These are phyloP conservation scores for Lolium rigidum DNA, from an alignment of 176 grass and related monocot species.

Conservation along the genomic window DNA sequence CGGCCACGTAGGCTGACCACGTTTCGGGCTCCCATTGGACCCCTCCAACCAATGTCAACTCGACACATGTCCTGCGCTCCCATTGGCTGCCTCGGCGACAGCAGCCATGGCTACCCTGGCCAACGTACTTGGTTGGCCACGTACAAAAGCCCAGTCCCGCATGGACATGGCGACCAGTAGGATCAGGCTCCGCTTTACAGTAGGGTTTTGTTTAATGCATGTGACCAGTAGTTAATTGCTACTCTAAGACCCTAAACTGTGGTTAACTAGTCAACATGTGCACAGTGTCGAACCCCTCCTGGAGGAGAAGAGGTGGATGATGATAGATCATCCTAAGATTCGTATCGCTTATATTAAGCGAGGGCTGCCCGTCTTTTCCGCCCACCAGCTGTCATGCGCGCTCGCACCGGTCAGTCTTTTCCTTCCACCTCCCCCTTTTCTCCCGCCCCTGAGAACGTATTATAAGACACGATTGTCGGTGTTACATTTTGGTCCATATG, in stretches of 20 bases:
- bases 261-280: slow-evolving; percentile 74
- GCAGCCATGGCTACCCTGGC: slow-evolving; percentile 26
- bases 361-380: slow-evolving; percentile 30
- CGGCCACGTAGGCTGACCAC: slow-evolving; percentile 36
- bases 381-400: slow-evolving; percentile 36
- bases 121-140: slow-evolving; percentile 3
- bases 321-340: slow-evolving; percentile 91
- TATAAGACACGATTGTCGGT: slow-evolving; percentile 43
- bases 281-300: slow-evolving; percentile 41
- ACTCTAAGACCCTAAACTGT: slow-evolving; percentile 28
- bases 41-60: background rate
- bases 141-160: background rate
- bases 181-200: slow-evolving; percentile 39
- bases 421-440: background rate
- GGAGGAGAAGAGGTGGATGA: slow-evolving; percentile 42
- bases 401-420: background rate
- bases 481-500: background rate
- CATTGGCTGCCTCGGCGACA: slow-evolving; percentile 41
- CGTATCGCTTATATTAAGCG: slow-evolving; percentile 80
- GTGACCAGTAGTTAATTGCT: slow-evolving; percentile 2
- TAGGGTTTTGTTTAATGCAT: slow-evolving; percentile 35
- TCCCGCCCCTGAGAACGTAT: slow-evolving; percentile 39
- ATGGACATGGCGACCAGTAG: slow-evolving; percentile 25
- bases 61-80: slow-evolving; percentile 33
- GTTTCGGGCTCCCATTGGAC: slow-evolving; percentile 54